phyloP scores from a whole-genome alignment of 257 asterid genomes.

The Oldenlandia corymbosa region DNA sequence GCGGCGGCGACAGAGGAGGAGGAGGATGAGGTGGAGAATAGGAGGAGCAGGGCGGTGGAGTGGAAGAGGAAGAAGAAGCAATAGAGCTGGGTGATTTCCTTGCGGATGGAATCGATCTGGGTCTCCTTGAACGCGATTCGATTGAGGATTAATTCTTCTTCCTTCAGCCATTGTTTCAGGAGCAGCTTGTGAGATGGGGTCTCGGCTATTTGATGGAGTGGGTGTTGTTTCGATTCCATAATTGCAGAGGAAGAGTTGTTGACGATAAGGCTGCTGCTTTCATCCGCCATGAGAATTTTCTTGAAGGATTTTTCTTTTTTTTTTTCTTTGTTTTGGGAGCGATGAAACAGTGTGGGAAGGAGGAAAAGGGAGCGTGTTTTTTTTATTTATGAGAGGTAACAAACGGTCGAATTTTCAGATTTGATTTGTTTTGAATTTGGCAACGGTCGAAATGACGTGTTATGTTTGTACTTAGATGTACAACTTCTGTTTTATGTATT shows the following conservation, averaged over 20 bases:
- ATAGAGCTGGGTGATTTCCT: conserved; percentile 72
- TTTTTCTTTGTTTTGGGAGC: background rate
- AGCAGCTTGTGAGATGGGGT: conserved; percentile 87
- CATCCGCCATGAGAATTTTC: conserved; percentile 37
- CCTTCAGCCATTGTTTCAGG: conserved; percentile 92
- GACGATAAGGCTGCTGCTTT: conserved; percentile 6
- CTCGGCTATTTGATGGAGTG: conserved; percentile 78
- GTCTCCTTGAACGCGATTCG: conserved; percentile 71
- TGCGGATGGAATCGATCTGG: conserved; percentile 62
- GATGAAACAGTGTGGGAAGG: background rate
- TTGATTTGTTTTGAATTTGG: conserved; percentile 22
- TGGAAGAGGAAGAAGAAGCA: conserved; percentile 89
- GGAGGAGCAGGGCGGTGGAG: conserved; percentile 70
- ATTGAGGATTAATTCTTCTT: conserved; percentile 75
- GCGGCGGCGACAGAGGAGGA: too few relatives aligned
- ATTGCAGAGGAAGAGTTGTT: conserved; percentile 18
- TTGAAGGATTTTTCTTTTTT: too few relatives aligned
- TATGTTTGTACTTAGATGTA: too few relatives aligned
- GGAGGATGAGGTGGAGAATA: conserved; percentile 72
- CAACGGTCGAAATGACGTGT: conserved; percentile 43
- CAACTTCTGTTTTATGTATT: too few relatives aligned
- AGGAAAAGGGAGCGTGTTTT: conserved; percentile 19
- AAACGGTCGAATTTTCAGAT: conserved; percentile 32
- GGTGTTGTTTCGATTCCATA: conserved; percentile 54
- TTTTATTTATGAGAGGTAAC: background rate